Evolutionary conservation across 1,139 yeast genomes (phyloP), one percentile per base, ranked within the genome.

Genomic region (Taiozyma sp.): DNA sequence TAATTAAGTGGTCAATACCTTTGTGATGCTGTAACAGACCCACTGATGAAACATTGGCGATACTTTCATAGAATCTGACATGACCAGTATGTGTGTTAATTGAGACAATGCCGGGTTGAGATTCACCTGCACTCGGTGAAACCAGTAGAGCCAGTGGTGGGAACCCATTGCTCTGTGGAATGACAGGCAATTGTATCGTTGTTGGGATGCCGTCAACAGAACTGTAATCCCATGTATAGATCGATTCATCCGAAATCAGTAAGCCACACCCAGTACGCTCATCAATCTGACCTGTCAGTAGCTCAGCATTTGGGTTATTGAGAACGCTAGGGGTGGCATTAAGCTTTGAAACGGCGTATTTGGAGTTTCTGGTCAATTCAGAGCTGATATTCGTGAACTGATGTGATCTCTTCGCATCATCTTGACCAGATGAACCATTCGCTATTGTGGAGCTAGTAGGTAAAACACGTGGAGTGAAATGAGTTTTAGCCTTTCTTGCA

Each of bases 31-130:
- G 70, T 23, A 78, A 60, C 48, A 84, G 70, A 1, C 90, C 90
- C 51, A 83, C 76, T 1, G 90, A 84, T 0, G 87, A 80, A 0
- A 89, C 86, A 49, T 81, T 82, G 50, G 80, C 83, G 8, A 87
- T 80, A 49, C 87, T 76, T 61, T 85, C 91, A 72, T 83, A 82
- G 65, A 82, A 86, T 47, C 77, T 75, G 49, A 84, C 66, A 45
- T 70, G 57, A 1, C 96, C 92, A 4, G 80, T 61, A 19, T 71
- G 63, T 0, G 86, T 71, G 58, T 81, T 80, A 22, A 86, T 72
- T 9, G 83, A 76, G 3, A 84, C 80, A 47, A 87, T 67, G 6
- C 96, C 95, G 0, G 95, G 93, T 56, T 85, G 92, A 16, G 72
- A 66, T 29, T 75, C 67, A 1, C 84, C 84, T 3, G 85, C 80